Evolutionary conservation across 1,284 basidiomycete species (phyloP), one percentile per base, ranked within the genome.

Genomic region (Cryptococcus jaspeensis): DNA sequence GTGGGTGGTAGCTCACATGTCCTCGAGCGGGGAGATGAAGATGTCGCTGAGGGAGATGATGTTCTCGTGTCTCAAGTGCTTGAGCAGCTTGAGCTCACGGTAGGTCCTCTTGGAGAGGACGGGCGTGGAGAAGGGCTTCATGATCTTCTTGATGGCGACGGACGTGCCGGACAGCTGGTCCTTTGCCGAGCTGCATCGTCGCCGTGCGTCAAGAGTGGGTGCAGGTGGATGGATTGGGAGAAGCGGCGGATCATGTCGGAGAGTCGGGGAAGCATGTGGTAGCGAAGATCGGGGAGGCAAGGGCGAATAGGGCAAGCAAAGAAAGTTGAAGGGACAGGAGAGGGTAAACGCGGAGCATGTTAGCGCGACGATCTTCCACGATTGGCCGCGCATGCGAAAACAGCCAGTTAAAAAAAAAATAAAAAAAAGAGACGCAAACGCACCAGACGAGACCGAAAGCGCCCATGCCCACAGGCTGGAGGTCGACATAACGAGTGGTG

Each of bases 401-500:
- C 22, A 25, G 32, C 18, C 20, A 37, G 37, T 23, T 38, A 47
- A 22, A 42, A 25, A 37, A 41, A 38, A 43, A 18, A 49, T 36
- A 7, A 18, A 28, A 39, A 41, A 41, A 41, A 44, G 25, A 35
- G 42, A 28, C 28, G 16, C 13, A 13, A 37, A 78, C 85, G 63
- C 70, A 93, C 90, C 93, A 97, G 49, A 97, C 93, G 58, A 97
- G 88, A 61, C 93, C 93, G 73, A 96, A 96, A 44, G 93, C 93
- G 65, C 93, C 95, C 95, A 99, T 99, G 78, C 95, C 96, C 47
- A 99, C 95, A n/a, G 95, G 95, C 76, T 99, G 96, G 23, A 99
- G 87, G 81, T 99, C 95, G 76, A 96, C 90, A 90, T 99, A 99
- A 71, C 95, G 86, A 57, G 92, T 96, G 18, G 93, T 96, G 53